Percentiles rank a stretch among this genome's conserved stretches.
These are phyloP conservation scores for Abrus precatorius DNA, from an alignment of 306 rosid genomes.

Conservation along the genomic window DNA sequence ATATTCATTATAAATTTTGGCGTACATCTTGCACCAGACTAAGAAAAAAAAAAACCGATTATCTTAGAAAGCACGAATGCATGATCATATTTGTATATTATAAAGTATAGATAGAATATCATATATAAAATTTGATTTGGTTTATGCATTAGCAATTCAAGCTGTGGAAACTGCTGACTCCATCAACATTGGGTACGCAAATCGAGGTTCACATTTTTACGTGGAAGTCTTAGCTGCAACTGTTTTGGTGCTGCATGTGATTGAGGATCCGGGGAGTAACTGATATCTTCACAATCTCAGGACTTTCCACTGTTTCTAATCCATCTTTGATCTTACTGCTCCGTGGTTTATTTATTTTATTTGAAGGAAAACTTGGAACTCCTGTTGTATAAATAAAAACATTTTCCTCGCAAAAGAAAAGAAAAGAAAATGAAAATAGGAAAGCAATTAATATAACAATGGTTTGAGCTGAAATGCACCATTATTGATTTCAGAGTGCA, in stretches of 20 bases:
- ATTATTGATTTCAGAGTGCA: slow-evolving; percentile 42
- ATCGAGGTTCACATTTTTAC: slow-evolving; percentile 40
- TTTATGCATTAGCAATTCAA: slow-evolving; percentile 47
- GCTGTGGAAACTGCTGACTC: slow-evolving; percentile 50
- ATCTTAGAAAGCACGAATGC: slow-evolving; percentile 30
- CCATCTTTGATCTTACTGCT: slow-evolving; percentile 46
- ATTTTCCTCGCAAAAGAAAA: slow-evolving; percentile 40
- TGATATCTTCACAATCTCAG: slow-evolving; percentile 40
- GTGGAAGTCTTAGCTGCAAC: slow-evolving; percentile 48
- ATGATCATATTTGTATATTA: slow-evolving; percentile 11
- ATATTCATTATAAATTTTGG: not conserved
- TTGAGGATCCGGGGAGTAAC: slow-evolving; percentile 46
- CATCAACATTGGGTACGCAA: slow-evolving; percentile 45
- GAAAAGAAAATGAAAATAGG: slow-evolving; percentile 42
- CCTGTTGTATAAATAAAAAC: slow-evolving; percentile 58
- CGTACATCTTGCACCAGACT: not conserved
- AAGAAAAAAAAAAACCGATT: not conserved
- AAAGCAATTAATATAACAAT: slow-evolving; percentile 48
- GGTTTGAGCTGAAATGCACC: slow-evolving; percentile 50
- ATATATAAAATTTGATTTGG: slow-evolving; percentile 38
- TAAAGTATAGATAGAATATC: slow-evolving; percentile 39
- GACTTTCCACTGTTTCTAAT: slow-evolving; percentile 49
- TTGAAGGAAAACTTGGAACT: slow-evolving; percentile 51
- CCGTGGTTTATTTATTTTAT: slow-evolving; percentile 45
- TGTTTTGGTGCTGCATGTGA: slow-evolving; percentile 39